phyloP scores from a whole-genome alignment of 306 rosid genomes.

The Inga oerstediana region DNA sequence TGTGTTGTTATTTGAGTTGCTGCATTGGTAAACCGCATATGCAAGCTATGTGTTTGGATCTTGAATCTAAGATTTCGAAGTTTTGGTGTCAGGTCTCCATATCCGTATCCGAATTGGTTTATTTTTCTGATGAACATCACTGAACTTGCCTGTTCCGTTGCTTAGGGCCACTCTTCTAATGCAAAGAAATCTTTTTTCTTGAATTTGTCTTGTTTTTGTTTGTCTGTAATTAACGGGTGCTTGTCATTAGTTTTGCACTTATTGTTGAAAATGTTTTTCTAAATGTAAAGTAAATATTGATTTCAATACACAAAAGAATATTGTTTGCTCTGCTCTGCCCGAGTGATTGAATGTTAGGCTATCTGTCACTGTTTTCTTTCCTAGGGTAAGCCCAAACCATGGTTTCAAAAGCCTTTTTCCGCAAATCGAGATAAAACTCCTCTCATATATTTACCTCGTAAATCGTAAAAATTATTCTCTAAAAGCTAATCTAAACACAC shows the following conservation, averaged over 20 bases:
- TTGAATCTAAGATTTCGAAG: background rate
- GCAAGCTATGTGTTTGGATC: background rate
- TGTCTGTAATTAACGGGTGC: background rate
- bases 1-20: background rate
- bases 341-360: background rate
- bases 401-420: too few relatives aligned
- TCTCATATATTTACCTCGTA: too few relatives aligned
- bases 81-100: background rate
- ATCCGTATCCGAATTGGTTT: background rate
- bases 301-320: background rate
- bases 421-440: too few relatives aligned
- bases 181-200: background rate
- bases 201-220: background rate
- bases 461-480: too few relatives aligned
- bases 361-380: background rate
- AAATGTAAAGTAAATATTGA: background rate
- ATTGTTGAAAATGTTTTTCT: background rate
- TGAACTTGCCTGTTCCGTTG: background rate
- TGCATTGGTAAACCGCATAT: background rate
- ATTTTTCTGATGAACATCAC: too few relatives aligned
- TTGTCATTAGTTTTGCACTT: background rate
- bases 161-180: background rate
- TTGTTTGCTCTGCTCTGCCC: background rate
- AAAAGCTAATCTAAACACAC: too few relatives aligned
- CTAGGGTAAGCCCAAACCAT: background rate